phyloP scores from a whole-genome alignment of 2,329 filamentous ascomycete species.

The Cylindrodendrum hubeiense region DNA sequence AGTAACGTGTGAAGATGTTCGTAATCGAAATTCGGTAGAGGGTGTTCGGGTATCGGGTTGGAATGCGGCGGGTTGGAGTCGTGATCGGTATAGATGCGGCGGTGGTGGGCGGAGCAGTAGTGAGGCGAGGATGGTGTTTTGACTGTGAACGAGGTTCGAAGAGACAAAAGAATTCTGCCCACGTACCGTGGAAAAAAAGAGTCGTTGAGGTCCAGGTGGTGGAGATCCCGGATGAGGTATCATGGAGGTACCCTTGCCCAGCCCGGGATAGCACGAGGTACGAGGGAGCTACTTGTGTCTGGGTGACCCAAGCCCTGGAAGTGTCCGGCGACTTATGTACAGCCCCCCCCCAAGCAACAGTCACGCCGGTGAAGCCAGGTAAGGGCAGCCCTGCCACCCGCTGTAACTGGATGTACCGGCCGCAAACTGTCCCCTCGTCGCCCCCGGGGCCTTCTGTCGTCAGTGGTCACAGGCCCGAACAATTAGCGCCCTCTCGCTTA shows the following conservation, averaged over 20 bases:
- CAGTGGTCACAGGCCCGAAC: slow-evolving; percentile 5
- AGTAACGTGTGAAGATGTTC: background rate
- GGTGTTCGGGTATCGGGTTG: slow-evolving; percentile 17
- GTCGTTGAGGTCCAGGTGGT: slow-evolving; percentile 18
- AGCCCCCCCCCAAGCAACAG: slow-evolving; percentile 3
- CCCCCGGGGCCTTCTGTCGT: slow-evolving; percentile 1
- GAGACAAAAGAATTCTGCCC: slow-evolving; percentile 30
- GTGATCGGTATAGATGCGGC: background rate
- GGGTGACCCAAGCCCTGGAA: slow-evolving; percentile 17
- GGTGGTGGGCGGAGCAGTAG: slow-evolving; percentile 13
- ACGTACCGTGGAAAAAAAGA: slow-evolving; percentile 20
- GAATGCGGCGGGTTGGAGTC: slow-evolving; percentile 7
- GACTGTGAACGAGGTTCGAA: slow-evolving; percentile 25
- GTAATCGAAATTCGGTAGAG: slow-evolving; percentile 10
- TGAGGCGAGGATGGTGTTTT: slow-evolving; percentile 28
- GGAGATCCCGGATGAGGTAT: slow-evolving; percentile 13
- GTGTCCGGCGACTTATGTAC: background rate
- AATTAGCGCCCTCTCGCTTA: slow-evolving; percentile 10
- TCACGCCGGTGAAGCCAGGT: slow-evolving; percentile 4
- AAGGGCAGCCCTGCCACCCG: slow-evolving; percentile 15
- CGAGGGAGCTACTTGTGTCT: slow-evolving; percentile 4
- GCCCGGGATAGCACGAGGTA: background rate
- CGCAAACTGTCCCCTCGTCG: background rate
- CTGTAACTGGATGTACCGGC: slow-evolving; percentile 10
- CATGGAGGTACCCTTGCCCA: slow-evolving; percentile 7